Conservation (phyloP, 2,329 filamentous ascomycete species). For the Ophiostoma himal-ulmi region DNA sequence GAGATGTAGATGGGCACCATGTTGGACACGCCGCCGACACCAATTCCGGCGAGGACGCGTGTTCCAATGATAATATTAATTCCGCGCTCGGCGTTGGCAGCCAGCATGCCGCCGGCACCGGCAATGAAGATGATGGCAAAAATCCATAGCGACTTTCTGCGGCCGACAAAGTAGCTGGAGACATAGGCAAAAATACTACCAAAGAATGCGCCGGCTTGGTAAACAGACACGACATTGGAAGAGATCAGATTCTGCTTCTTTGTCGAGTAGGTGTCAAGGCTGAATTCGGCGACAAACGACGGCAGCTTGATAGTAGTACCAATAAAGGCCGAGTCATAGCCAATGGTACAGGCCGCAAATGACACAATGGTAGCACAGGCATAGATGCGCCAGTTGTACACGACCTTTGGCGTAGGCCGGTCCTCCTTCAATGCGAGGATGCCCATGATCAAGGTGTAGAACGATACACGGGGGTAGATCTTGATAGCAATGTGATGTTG, state of each 20-base stretch:
- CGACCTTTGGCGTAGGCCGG: constrained; percentile 49
- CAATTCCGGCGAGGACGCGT: constrained; percentile 43
- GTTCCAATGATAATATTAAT: constrained; percentile 59
- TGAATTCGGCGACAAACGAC: constrained; percentile 65
- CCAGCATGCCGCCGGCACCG: constrained; percentile 68
- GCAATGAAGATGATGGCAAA: constrained; percentile 60
- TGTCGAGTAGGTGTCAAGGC: constrained; percentile 47
- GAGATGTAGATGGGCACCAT: constrained; percentile 52
- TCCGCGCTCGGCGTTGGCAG: constrained; percentile 54
- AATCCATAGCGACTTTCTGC: constrained; percentile 57
- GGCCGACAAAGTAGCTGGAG: constrained; percentile 60
- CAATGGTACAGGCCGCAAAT: constrained; percentile 53
- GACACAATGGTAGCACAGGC: constrained; percentile 47
- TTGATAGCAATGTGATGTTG: not conserved
- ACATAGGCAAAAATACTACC: constrained; percentile 65
- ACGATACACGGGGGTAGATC: not conserved
- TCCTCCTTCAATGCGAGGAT: constrained; percentile 50
- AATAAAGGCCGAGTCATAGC: constrained; percentile 69
- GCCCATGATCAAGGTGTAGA: constrained; percentile 28
- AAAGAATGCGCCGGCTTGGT: constrained; percentile 80
- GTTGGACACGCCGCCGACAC: constrained; percentile 56
- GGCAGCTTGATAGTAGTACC: constrained; percentile 66
- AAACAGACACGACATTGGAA: constrained; percentile 73
- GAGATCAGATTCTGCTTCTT: constrained; percentile 54
- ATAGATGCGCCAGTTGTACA: constrained; percentile 59